Evolutionary conservation across 1,284 basidiomycete genomes (phyloP), one percentile per base, ranked within the genome.

Genomic region (Fomes fomentarius): DNA sequence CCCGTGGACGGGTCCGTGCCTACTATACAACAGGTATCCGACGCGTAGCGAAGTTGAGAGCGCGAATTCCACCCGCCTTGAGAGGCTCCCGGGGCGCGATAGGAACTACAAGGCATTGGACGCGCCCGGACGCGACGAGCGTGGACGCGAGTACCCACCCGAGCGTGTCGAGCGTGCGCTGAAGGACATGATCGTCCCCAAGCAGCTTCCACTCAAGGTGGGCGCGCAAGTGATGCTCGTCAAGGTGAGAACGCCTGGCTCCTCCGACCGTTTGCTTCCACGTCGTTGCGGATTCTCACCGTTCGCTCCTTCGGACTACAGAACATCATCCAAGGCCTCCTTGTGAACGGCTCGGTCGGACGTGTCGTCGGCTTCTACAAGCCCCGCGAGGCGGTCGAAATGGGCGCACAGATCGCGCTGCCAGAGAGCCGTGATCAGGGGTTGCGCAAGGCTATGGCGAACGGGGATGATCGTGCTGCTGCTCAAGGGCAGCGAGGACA

Each of bases 1-100:
- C 7, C 11, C 11, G 2, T 1, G 5, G 21, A 24, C 21, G 2
- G 21, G 10, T 12, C 4, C 22, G 12, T 24, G 7, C 21, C 9
- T 24, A 19, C 11, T 22, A 17, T n/a, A 7, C 4, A 80, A 34
- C 50, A 82, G 80, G 10, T 89, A 83, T 65, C 85, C 87, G 0
- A 76, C 77, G 1, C 78, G 85, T 15, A 70, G 76, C 41, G 82
- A 89, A 56, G 87, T 89, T 14, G 82, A 87, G 11, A 60, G 66
- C 1, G 77, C 86, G 4, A 91, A 91, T 68, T 52, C 64, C 15
- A 62, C 57, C 0, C 79, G 84, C 7, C 71, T 76, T 5, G 44
- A 33, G 21, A 61, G 15, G 58, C 64, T 5, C 62, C 70, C n/a
- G 69, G n/a, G n/a, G n/a, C n/a, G n/a, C n/a, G n/a, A n/a, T n/a